Evolutionary conservation across 2,329 filamentous ascomycete species (phyloP).

Genomic region (Penicillium hordei): DNA sequence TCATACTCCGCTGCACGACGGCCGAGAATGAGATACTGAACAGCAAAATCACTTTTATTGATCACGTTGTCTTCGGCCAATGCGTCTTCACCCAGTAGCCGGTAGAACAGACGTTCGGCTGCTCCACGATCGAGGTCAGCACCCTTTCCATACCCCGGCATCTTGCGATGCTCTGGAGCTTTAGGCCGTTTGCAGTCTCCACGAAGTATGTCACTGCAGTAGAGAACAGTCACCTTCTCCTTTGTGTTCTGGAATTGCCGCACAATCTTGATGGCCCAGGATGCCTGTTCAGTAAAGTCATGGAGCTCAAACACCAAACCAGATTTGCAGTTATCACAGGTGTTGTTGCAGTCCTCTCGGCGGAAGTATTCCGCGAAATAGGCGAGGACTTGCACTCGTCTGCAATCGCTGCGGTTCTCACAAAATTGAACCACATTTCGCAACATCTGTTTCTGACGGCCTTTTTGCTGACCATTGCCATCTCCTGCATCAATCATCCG

Average conservation of each 20-base stretch:
- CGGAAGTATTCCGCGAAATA: conserved; percentile 91
- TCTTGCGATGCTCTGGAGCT: conserved; percentile 49
- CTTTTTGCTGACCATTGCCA: conserved; percentile 73
- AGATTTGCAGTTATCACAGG: conserved; percentile 87
- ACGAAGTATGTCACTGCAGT: conserved; percentile 81
- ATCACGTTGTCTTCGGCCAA: conserved; percentile 69
- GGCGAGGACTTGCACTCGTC: conserved; percentile 80
- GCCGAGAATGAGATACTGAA: conserved; percentile 61
- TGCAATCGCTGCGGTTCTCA: conserved; percentile 84
- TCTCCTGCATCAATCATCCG: conserved; percentile 83
- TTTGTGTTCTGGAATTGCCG: conserved; percentile 49
- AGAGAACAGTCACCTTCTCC: conserved; percentile 67
- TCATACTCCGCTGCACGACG: conserved; percentile 50
- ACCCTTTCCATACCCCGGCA: conserved; percentile 66
- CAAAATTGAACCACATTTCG: conserved; percentile 82
- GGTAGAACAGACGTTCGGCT: conserved; percentile 79
- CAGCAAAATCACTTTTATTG: conserved; percentile 66
- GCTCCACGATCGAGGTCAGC: conserved; percentile 70
- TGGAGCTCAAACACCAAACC: conserved; percentile 67
- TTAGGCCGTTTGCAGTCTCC: conserved; percentile 65
- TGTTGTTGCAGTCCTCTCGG: conserved; percentile 66
- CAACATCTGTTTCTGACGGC: conserved; percentile 81
- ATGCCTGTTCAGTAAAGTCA: conserved; percentile 75
- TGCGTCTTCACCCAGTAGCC: conserved; percentile 70
- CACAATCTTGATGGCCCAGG: conserved; percentile 69